Base-by-base conservation (phyloP, 2,329 filamentous ascomycete genomes). In the Ilyonectria sp. region DNA sequence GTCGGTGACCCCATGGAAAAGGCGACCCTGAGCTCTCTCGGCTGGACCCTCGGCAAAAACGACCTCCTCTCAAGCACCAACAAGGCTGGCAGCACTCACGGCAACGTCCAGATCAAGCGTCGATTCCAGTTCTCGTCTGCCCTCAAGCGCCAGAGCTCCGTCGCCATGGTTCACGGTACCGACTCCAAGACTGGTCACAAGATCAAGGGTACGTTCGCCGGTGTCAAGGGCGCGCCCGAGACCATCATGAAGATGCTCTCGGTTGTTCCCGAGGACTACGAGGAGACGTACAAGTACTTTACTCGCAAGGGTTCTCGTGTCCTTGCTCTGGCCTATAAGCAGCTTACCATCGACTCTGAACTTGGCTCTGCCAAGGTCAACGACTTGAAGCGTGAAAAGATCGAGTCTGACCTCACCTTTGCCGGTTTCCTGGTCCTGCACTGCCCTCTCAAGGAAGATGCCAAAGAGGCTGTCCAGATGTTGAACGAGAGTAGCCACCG, bases 1-100 rank as follows among this genome's bases (percentile, higher is more conserved):
- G 96, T 99, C 50, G 96, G 96, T 76, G 96, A 99, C 78, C 96
- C 96, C 2, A 99, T 99, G 96, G 96, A 99, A 79, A 98, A 98
- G 83, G 96, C 96, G 50, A 98, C 96, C 1, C 85, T 99, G 31
- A 86, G 88, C 55, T 94, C 95, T 63, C 90, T 99, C 11, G 95
- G 95, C 60, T 99, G 96, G 96, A 91, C 88, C 63, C 87, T 99
- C n/a, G 95, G 95, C 54, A 92, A 90, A 76, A 96, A 97, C 72
- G 95, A 99, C 76, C 91, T 89, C 35, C 88, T 99, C 17, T 90
- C 90, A 31, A 92, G 90, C 80, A 86, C 88, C 21, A 74, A 73
- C 68, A 82, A 82, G 73, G 77, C 78, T 53, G 77, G 77, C 40
- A 75, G 71, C 56, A 77, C 78, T 9, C 78, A 80, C 21, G 94